Evolutionary conservation across 2,329 filamentous ascomycete species (phyloP).

Genomic region (Stagonosporopsis vannaccii): DNA sequence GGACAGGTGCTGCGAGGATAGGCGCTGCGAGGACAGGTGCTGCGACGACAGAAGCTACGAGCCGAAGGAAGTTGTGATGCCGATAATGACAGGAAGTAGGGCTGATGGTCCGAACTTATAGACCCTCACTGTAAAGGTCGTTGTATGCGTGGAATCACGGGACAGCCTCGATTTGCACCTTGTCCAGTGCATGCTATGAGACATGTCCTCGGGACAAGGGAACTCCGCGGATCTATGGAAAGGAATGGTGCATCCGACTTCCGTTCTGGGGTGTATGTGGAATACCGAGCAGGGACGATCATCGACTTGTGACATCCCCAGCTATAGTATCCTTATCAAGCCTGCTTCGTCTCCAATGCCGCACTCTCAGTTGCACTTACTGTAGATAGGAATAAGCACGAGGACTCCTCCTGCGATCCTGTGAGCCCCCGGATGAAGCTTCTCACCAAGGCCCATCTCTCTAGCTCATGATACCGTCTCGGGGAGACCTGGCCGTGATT

Average conservation of each 20-base stretch:
- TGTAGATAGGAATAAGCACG: not conserved
- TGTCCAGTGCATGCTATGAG: not conserved
- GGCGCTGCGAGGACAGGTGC: too few species aligned
- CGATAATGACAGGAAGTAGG: not conserved
- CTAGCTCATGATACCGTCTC: not conserved
- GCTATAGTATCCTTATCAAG: not conserved
- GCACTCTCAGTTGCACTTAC: not conserved
- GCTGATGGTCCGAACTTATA: too few species aligned
- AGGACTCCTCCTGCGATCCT: too few species aligned
- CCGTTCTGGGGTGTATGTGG: not conserved
- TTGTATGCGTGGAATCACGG: not conserved
- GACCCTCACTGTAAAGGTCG: not conserved
- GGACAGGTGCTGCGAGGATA: not conserved
- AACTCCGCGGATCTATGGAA: not conserved
- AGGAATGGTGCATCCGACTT: not conserved
- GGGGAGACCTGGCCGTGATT: too few species aligned
- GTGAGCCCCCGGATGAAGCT: too few species aligned
- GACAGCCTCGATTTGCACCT: not conserved
- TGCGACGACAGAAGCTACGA: too few species aligned
- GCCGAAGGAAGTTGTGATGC: too few species aligned
- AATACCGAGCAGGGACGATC: not conserved
- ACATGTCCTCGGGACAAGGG: not conserved
- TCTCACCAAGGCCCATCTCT: too few species aligned
- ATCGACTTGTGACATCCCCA: not conserved
- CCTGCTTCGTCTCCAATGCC: not conserved